A percentile compares a stretch with the other conserved stretches of the same genome.
Conservation (phyloP, 371 early-diverging fungal genomes). For the Lichtheimia ramosa region DNA sequence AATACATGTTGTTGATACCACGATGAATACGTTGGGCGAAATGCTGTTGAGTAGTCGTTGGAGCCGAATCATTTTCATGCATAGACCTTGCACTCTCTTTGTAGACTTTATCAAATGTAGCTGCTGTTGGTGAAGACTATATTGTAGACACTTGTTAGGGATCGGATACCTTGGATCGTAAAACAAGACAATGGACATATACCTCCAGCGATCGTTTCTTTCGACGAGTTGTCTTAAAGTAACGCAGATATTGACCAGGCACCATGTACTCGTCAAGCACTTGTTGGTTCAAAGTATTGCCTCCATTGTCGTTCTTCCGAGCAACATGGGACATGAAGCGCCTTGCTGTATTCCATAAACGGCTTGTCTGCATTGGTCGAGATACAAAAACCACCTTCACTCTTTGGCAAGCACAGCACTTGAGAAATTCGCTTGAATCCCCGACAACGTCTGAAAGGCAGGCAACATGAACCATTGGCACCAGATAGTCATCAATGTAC, state of each 20-base stretch:
- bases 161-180: neutral
- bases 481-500: too few relatives aligned
- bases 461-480: too few relatives aligned
- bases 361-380: neutral
- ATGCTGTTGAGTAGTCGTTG: slow-evolving; percentile 31
- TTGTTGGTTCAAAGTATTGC: slow-evolving; percentile 6
- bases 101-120: slow-evolving; percentile 17
- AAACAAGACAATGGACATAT: neutral
- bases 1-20: slow-evolving; percentile 31
- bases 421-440: too few relatives aligned
- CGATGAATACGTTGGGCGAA: slow-evolving; percentile 35
- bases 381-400: too few relatives aligned
- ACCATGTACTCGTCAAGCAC: slow-evolving; percentile 34
- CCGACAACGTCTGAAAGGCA: too few relatives aligned
- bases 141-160: neutral
- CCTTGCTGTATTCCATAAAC: neutral
- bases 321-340: neutral
- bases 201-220: neutral
- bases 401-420: too few relatives aligned
- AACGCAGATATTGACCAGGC: slow-evolving; percentile 34
- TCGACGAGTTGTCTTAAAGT: slow-evolving; percentile 20
- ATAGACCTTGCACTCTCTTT: slow-evolving; percentile 30
- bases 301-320: neutral
- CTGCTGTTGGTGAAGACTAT: neutral
- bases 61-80: slow-evolving; percentile 29